These are phyloP conservation scores for Leccinum aurantiacum DNA, from an alignment of 768 basidiomycete species.

Conservation along the genomic window DNA sequence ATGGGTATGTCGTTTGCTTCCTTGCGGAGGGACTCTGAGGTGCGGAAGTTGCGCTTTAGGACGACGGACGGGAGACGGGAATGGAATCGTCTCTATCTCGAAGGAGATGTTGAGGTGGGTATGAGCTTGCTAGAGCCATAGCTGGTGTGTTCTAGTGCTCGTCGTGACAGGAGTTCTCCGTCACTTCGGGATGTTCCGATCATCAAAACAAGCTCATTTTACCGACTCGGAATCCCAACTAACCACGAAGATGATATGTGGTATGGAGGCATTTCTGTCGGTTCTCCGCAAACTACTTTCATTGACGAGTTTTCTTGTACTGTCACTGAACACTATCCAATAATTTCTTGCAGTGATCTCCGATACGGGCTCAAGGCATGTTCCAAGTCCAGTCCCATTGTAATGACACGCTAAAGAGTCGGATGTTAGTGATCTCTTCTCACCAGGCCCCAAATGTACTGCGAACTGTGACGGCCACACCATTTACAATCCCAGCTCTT, in stretches of 20 bases:
- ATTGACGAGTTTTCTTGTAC: background rate
- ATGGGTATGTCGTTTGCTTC: no score
- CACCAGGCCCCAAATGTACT: constrained; percentile 26
- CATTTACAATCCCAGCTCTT: constrained; percentile 30
- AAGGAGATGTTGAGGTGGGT: no score
- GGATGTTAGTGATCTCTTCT: constrained; percentile 24
- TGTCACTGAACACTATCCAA: background rate
- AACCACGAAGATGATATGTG: background rate
- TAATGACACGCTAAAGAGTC: background rate
- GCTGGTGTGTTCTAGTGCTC: no score
- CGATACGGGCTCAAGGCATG: constrained; percentile 10
- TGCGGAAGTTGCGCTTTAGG: no score
- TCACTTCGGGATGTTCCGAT: no score
- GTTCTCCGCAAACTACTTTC: background rate
- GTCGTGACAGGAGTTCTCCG: no score
- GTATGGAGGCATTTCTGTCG: constrained; percentile 14
- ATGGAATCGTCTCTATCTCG: no score
- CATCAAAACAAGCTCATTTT: no score
- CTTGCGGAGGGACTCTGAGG: no score
- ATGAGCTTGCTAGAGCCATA: no score
- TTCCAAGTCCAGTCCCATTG: background rate
- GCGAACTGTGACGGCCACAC: constrained; percentile 31
- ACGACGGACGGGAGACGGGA: no score
- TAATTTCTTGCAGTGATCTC: background rate
- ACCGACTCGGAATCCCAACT: no score